These are phyloP conservation scores for Euphorbia pulcherrima DNA, from an alignment of 345 rosid genomes.

Conservation along the genomic window DNA sequence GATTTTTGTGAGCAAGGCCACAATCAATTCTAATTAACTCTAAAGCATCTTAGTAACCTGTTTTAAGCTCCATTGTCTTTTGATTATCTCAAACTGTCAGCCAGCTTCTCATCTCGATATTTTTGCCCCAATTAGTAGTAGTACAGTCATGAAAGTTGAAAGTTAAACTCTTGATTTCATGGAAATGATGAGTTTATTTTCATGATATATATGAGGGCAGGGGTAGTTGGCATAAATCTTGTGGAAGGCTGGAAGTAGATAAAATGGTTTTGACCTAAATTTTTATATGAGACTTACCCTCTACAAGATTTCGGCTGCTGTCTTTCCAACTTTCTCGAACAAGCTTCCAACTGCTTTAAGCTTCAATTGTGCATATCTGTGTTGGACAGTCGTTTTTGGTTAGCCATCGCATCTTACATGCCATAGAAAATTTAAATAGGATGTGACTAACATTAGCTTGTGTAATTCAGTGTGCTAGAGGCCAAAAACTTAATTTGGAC, in stretches of 20 bases:
- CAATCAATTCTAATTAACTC: neutral
- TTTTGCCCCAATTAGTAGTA: slow-evolving; percentile 78
- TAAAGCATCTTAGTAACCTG: neutral
- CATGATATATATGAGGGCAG: slow-evolving; percentile 89
- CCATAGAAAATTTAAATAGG: neutral
- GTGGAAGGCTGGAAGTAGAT: slow-evolving; percentile 86
- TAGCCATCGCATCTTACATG: neutral
- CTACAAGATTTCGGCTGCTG: neutral
- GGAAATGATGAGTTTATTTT: slow-evolving; percentile 62
- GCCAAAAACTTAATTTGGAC: neutral
- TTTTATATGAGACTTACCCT: neutral
- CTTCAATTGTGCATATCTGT: neutral
- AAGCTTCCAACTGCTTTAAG: neutral
- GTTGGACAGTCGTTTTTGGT: neutral
- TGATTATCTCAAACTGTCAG: neutral
- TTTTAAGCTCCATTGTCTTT: neutral
- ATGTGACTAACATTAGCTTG: neutral
- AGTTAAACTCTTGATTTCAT: slow-evolving; percentile 26
- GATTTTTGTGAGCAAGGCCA: neutral
- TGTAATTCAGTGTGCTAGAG: neutral
- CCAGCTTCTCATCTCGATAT: neutral
- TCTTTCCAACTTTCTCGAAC: neutral
- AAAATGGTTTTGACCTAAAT: slow-evolving; percentile 46
- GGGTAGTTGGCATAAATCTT: slow-evolving; percentile 92
- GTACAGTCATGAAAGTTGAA: slow-evolving; percentile 25